Percentiles rank a stretch among this genome's conserved stretches.
These are phyloP conservation scores for Mycena vulgaris DNA, from an alignment of 768 basidiomycete genomes.

Conservation along the genomic window DNA sequence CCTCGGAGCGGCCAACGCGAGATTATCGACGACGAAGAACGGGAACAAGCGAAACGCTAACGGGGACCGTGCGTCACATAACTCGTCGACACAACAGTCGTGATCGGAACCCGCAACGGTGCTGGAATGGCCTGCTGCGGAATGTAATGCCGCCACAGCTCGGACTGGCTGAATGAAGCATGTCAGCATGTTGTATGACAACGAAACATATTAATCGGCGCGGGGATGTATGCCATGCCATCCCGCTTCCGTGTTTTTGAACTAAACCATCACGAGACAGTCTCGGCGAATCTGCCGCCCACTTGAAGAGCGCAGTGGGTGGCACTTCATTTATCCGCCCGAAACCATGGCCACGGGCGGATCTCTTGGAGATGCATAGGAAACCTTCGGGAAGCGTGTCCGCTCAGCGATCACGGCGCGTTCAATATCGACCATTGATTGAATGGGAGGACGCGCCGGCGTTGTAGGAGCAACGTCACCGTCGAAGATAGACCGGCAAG, in stretches of 20 bases:
- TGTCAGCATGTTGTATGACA: too few species aligned
- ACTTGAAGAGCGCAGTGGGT: background rate
- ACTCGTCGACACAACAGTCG: background rate
- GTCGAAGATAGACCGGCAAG: slow-evolving; percentile 15
- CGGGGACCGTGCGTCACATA: background rate
- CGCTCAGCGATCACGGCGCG: slow-evolving; percentile 2
- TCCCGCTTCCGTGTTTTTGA: background rate
- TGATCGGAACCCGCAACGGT: background rate
- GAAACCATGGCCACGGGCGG: background rate
- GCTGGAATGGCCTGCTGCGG: background rate
- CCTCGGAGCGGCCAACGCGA: slow-evolving; percentile 21
- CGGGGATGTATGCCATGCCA: background rate
- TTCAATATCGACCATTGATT: slow-evolving; percentile 19
- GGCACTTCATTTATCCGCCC: too few species aligned
- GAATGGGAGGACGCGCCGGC: slow-evolving; percentile 5
- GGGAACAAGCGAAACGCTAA: background rate
- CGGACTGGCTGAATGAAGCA: too few species aligned
- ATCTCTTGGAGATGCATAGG: background rate
- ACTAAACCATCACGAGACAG: background rate
- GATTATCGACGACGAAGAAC: slow-evolving; percentile 12
- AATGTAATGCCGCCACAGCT: background rate
- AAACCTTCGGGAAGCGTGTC: slow-evolving; percentile 2
- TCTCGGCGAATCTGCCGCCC: background rate
- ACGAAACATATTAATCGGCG: too few species aligned
- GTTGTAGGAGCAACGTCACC: slow-evolving; percentile 20